Evolutionary conservation across 208 protist species (phyloP).

Genomic region (Porcisia hertigi): DNA sequence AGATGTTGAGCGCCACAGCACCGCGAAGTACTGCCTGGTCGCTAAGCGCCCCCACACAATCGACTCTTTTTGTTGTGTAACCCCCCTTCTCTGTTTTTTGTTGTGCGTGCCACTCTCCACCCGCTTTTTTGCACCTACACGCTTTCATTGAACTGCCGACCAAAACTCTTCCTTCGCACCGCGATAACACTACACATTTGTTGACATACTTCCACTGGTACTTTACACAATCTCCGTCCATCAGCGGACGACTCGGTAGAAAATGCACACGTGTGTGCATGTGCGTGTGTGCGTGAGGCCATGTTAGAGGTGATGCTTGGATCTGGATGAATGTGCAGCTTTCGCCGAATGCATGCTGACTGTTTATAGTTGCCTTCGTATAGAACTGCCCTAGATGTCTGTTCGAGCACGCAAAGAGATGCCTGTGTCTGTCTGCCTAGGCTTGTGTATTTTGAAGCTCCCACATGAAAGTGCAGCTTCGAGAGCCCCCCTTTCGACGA

Average conservation of each 20-base stretch:
- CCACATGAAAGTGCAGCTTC: background rate
- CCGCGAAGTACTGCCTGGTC: background rate
- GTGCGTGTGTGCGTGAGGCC: slow-evolving; percentile 3
- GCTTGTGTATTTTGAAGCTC: background rate
- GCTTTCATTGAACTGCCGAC: background rate
- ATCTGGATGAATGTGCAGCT: slow-evolving; percentile 13
- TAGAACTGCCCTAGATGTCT: slow-evolving; percentile 39
- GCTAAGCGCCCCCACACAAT: background rate
- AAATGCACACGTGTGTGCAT: background rate
- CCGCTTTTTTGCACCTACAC: background rate
- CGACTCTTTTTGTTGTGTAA: background rate
- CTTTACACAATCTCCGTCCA: too few species aligned
- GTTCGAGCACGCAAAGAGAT: background rate
- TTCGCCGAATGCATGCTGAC: slow-evolving; percentile 33
- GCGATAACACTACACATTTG: background rate
- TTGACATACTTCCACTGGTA: background rate
- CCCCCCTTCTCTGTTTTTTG: background rate
- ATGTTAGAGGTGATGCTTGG: background rate
- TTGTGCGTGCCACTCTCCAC: background rate
- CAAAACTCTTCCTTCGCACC: background rate
- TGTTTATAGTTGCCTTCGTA: slow-evolving; percentile 31
- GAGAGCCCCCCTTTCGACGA: background rate
- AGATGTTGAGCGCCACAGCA: background rate
- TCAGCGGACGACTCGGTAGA: background rate
- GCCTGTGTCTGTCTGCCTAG: background rate